Evolutionary conservation across 1,284 basidiomycete genomes (phyloP).

Genomic region (Apiotrichum sp.): DNA sequence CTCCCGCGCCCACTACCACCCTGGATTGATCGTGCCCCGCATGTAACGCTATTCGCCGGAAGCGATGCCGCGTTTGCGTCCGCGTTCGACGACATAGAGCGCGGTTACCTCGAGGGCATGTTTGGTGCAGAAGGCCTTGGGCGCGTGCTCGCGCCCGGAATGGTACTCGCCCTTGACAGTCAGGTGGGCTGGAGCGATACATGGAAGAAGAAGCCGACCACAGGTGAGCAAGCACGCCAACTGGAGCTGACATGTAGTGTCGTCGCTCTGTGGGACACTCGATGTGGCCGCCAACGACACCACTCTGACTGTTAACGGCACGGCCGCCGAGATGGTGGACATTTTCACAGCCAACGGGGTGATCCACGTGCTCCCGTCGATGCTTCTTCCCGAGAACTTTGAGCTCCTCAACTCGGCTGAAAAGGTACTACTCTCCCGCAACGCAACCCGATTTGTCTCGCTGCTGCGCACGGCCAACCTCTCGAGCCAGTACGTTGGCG

Average conservation of each 20-base stretch:
- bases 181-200: conserved; percentile 37
- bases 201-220: conserved; percentile 23
- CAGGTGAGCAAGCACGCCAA: conserved; percentile 14
- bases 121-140: conserved; percentile 72
- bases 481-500: conserved; percentile 62
- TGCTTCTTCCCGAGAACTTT: conserved; percentile 73
- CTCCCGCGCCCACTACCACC: conserved; percentile 59
- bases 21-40: conserved; percentile 50
- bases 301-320: conserved; percentile 59
- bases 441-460: conserved; percentile 85
- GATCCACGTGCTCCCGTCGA: conserved; percentile 75
- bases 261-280: conserved; percentile 58
- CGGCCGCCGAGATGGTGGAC: conserved; percentile 61
- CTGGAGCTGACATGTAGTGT: conserved; percentile 4
- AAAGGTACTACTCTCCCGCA: conserved; percentile 66
- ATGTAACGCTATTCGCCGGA: conserved; percentile 86
- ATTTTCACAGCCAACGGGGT: conserved; percentile 94
- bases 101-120: conserved; percentile 75
- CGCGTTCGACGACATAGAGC: conserved; percentile 60
- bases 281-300: conserved; percentile 54
- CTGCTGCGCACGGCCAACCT: conserved; percentile 77
- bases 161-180: conserved; percentile 50
- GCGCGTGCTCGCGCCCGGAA: conserved; percentile 70
- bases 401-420: conserved; percentile 70
- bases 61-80: conserved; percentile 70